phyloP scores from a whole-genome alignment of 176 grass and related monocot species.

The Aegilops bicornis region DNA sequence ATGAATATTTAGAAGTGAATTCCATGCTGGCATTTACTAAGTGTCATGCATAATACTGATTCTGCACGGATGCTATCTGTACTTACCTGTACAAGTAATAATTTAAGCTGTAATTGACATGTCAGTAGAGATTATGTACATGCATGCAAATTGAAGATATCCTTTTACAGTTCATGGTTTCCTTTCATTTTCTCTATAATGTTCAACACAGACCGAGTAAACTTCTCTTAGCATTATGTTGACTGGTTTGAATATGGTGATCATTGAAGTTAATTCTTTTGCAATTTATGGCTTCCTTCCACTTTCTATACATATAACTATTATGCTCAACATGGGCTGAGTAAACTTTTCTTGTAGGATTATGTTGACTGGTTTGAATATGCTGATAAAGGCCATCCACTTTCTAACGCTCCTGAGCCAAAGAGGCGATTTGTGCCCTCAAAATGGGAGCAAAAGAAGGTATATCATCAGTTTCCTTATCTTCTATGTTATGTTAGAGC shows the following conservation, averaged over 20 bases:
- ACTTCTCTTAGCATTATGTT: slow-evolving; percentile 59
- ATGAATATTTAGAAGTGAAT: background rate
- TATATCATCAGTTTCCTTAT: slow-evolving; percentile 13
- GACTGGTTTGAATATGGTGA: slow-evolving; percentile 92
- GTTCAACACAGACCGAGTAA: background rate
- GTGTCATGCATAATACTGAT: background rate
- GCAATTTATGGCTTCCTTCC: background rate
- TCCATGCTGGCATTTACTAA: background rate
- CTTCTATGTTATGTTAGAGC: background rate
- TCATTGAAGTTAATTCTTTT: background rate
- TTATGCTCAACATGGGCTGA: slow-evolving; percentile 12
- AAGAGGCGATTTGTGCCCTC: slow-evolving; percentile 97
- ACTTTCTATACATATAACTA: background rate
- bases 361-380: slow-evolving; percentile 99
- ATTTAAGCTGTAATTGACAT: slow-evolving; percentile 12
- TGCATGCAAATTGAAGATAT: slow-evolving; percentile 17
- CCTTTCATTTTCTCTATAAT: slow-evolving; percentile 12
- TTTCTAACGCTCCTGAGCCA: slow-evolving; percentile 97
- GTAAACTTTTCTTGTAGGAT: slow-evolving; percentile 49
- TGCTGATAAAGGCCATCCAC: slow-evolving; percentile 91
- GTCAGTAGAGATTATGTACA: background rate
- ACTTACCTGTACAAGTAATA: background rate
- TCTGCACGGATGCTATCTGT: background rate
- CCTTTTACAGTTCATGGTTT: slow-evolving; percentile 10
- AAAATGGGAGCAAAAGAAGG: slow-evolving; percentile 98